Conservation (phyloP, 2,329 filamentous ascomycete species). For the Diplodia seriata region DNA sequence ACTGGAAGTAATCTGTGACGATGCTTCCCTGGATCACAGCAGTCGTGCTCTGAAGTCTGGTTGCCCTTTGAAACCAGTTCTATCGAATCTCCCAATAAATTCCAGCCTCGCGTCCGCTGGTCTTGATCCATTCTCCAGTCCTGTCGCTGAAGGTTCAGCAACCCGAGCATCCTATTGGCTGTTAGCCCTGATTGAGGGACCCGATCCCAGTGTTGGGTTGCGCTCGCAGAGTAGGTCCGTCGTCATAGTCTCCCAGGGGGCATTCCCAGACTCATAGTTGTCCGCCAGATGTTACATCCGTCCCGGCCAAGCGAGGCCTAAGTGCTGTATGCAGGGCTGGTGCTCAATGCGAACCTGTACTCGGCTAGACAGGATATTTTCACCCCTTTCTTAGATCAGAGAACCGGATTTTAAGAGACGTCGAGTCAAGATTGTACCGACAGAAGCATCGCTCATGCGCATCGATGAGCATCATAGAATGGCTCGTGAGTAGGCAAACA, state of each 20-base stretch:
- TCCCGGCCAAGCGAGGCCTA: constrained; percentile 25
- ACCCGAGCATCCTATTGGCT: constrained; percentile 13
- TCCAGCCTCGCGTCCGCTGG: constrained; percentile 23
- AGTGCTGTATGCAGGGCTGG: constrained; percentile 9
- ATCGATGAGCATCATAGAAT: neutral
- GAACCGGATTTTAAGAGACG: neutral
- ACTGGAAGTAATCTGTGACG: constrained; percentile 10
- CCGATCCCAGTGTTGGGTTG: constrained; percentile 8
- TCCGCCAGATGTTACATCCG: constrained; percentile 25
- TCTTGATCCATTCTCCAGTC: constrained; percentile 29
- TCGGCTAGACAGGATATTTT: constrained; percentile 19
- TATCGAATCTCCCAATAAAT: constrained; percentile 30
- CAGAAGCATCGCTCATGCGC: too few relatives aligned
- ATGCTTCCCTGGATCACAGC: constrained; percentile 11
- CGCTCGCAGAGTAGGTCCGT: constrained; percentile 12
- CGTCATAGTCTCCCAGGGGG: constrained; percentile 24
- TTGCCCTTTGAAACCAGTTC: constrained; percentile 31
- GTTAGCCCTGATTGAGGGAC: neutral
- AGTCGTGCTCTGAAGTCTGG: constrained; percentile 20
- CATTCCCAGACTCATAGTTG: constrained; percentile 23
- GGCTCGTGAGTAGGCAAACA: too few relatives aligned
- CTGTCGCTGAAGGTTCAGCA: neutral
- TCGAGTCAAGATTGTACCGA: neutral
- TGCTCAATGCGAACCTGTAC: constrained; percentile 13
- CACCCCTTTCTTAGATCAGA: constrained; percentile 24